Base-by-base conservation (phyloP, 192 early-diverging fungal species). In the Backusella tuberculispora region DNA sequence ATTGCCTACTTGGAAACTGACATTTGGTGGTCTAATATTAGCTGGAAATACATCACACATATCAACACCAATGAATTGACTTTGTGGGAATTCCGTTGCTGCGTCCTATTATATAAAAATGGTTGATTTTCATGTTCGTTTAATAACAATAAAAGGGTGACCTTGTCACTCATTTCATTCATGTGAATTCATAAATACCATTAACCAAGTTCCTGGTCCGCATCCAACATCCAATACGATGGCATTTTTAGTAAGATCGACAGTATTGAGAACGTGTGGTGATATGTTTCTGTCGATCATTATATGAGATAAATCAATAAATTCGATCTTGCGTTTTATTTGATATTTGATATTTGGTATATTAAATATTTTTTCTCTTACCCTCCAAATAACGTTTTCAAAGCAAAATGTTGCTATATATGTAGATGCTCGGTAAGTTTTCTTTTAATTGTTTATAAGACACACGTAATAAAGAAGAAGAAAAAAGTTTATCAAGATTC, bases 151-250 rank as follows among this genome's bases (percentile, higher is more conserved):
- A 34, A 2, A 0, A 34, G 29, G 29, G 29, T 34, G 29, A 34
- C 29, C 29, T 34, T 34, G 29, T 34, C 29, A 34, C 2, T 34
- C 29, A 34, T 34, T 19, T 8, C 24, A 44, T 7, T 46, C 37
- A 47, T 42, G 43, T 50, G 19, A 9, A 37, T 47, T 60, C 50
- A 44, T 63, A 47, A 24, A 19, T 78, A 77, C 80, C 76, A 78
- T 63, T 24, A 76, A 46, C 80, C 80, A 81, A 9, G 80, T 78
- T 41, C 76, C 80, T 48, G 76, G 73, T 9, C 75, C 80, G 47
- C 76, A 81, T 44, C 80, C 80, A 34, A 73, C 41, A 68, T 82
- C 80, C 14, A 82, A 38, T 14, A 78, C 70, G 17, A 69, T 68
- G 13, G 65, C 71, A 53, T 64, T 40, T 38, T 72, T 14, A 46